These are phyloP conservation scores for Antitrichia curtipendula DNA, from an alignment of 225 moss, liverwort and hornwort genomes.

Conservation along the genomic window DNA sequence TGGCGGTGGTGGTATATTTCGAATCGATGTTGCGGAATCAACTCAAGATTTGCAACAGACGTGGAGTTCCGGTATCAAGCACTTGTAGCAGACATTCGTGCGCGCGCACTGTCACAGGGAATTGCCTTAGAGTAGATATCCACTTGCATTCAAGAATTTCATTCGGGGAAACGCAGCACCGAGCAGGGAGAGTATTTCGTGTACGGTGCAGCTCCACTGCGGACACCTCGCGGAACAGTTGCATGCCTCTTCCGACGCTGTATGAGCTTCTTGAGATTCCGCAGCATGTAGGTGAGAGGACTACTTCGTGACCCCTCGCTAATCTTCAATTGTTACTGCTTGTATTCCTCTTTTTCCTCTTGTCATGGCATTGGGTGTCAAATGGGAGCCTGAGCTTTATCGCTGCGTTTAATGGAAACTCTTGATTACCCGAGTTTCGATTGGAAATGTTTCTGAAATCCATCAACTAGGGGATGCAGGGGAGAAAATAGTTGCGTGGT, in stretches of 20 bases:
- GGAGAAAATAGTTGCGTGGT: neutral
- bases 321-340: neutral
- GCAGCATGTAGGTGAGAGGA: constrained; percentile 38
- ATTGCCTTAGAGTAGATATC: neutral
- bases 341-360: neutral
- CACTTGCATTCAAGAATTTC: neutral
- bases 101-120: neutral
- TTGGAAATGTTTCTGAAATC: neutral
- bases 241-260: constrained; percentile 25
- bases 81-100: neutral
- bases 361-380: neutral
- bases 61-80: neutral
- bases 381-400: neutral
- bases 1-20: constrained; percentile 16
- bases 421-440: neutral
- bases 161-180: neutral
- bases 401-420: neutral
- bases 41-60: constrained; percentile 1
- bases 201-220: constrained; percentile 31
- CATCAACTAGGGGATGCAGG: neutral
- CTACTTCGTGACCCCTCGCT: neutral
- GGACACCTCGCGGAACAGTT: constrained; percentile 11
- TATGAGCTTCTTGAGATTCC: constrained; percentile 43
- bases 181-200: neutral
- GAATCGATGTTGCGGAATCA: constrained; percentile 8